phyloP scores from a whole-genome alignment of 2,329 filamentous ascomycete species.

The Zasmidium cellare region DNA sequence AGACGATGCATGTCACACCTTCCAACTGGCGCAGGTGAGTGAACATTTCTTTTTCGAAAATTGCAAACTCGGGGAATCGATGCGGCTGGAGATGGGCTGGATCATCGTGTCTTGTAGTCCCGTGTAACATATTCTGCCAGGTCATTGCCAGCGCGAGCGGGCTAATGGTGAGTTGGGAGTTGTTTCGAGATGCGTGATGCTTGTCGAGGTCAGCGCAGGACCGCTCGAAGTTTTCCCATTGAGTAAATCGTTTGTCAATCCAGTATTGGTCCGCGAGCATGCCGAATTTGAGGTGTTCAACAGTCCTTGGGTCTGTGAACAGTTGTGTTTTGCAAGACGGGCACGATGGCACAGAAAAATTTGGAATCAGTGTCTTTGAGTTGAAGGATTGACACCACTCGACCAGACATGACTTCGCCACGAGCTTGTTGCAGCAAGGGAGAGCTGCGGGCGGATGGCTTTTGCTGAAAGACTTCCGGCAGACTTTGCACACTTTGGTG shows the following conservation, averaged over 20 bases:
- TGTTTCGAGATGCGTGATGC: not conserved
- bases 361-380: not conserved
- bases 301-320: not conserved
- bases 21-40: not conserved
- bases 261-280: not conserved
- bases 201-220: conserved; percentile 18
- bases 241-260: conserved; percentile 2
- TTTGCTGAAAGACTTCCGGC: not conserved
- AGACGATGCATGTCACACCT: not conserved
- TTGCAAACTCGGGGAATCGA: not conserved
- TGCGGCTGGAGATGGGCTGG: not conserved
- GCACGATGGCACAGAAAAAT: not conserved
- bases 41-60: not conserved
- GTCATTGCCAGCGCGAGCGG: not conserved
- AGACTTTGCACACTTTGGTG: not conserved
- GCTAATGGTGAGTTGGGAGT: not conserved
- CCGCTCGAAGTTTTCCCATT: conserved; percentile 19
- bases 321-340: not conserved
- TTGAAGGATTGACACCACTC: not conserved
- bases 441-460: not conserved
- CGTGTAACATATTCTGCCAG: not conserved
- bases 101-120: not conserved
- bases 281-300: not conserved
- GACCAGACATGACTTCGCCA: not conserved
- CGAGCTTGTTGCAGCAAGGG: not conserved